phyloP scores from a whole-genome alignment of 345 rosid species.

The Melaleuca alternifolia region DNA sequence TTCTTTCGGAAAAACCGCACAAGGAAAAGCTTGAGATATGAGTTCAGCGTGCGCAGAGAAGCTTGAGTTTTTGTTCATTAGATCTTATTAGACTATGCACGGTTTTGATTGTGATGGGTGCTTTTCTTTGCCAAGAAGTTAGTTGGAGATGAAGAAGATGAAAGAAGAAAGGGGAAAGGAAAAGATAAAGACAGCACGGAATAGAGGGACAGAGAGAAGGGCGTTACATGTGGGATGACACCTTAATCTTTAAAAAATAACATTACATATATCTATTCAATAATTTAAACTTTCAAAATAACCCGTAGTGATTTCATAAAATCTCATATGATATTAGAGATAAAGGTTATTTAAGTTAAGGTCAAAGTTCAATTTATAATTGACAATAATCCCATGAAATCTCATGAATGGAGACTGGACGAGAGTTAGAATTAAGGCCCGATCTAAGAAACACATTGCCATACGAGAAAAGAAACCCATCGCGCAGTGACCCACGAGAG shows the following conservation, averaged over 20 bases:
- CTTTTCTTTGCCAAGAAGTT: background rate
- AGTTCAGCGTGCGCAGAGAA: accelerated
- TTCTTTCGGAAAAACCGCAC: background rate
- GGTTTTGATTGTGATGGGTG: background rate
- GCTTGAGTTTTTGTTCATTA: background rate
- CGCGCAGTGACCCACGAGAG: background rate
- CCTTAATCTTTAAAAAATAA: background rate
- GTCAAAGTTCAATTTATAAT: too few species aligned
- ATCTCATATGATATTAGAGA: too few species aligned
- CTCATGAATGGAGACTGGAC: background rate
- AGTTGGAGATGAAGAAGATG: background rate
- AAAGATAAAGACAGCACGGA: background rate
- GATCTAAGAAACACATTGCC: background rate
- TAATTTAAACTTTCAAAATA: too few species aligned
- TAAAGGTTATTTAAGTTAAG: too few species aligned
- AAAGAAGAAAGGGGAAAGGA: background rate
- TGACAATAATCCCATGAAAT: too few species aligned
- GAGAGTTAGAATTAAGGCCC: background rate
- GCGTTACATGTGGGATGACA: background rate
- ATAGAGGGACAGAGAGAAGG: background rate
- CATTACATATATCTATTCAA: too few species aligned
- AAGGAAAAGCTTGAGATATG: background rate
- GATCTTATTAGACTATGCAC: background rate
- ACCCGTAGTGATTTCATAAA: too few species aligned
- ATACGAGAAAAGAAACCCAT: background rate